Evolutionary conservation across 2,329 filamentous ascomycete species (phyloP).

Genomic region (Ustulina deusta): DNA sequence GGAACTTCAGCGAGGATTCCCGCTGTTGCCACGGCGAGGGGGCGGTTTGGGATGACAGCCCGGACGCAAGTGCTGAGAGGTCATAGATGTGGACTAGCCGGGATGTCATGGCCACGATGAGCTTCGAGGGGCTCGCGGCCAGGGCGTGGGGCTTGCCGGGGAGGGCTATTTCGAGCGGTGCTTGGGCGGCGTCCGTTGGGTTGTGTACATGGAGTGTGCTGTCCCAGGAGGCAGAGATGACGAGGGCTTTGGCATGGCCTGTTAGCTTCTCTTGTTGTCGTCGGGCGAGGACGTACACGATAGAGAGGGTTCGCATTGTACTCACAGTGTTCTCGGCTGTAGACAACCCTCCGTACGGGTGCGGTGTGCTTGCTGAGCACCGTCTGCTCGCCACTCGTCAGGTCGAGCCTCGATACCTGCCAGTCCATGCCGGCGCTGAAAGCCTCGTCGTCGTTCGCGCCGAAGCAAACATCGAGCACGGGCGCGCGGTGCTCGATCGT

Average conservation of each 20-base stretch:
- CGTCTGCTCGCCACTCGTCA: slow-evolving; percentile 77
- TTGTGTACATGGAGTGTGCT: slow-evolving; percentile 88
- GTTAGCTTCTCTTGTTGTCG: slow-evolving; percentile 22
- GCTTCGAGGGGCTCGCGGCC: slow-evolving; percentile 79
- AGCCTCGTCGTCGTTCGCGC: slow-evolving; percentile 82
- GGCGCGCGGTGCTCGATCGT: slow-evolving; percentile 86
- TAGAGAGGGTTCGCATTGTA: slow-evolving; percentile 28
- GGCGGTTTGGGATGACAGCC: slow-evolving; percentile 64
- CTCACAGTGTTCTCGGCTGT: slow-evolving; percentile 77
- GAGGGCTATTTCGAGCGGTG: slow-evolving; percentile 75
- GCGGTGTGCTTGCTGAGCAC: slow-evolving; percentile 82
- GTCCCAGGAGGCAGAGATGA: slow-evolving; percentile 95
- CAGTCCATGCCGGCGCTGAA: slow-evolving; percentile 90
- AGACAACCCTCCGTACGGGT: slow-evolving; percentile 86
- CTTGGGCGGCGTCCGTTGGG: slow-evolving; percentile 62
- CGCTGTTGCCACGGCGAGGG: slow-evolving; percentile 85
- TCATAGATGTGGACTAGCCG: slow-evolving; percentile 97
- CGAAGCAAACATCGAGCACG: slow-evolving; percentile 92
- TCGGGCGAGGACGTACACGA: not conserved
- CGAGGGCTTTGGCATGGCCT: slow-evolving; percentile 64
- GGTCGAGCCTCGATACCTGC: slow-evolving; percentile 81
- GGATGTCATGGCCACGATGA: slow-evolving; percentile 95
- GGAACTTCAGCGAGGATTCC: slow-evolving; percentile 95
- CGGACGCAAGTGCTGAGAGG: slow-evolving; percentile 72
- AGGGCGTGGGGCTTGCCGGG: slow-evolving; percentile 92